These are phyloP conservation scores for Daldinia caldariorum DNA, from an alignment of 495 filamentous ascomycete species.

Conservation along the genomic window DNA sequence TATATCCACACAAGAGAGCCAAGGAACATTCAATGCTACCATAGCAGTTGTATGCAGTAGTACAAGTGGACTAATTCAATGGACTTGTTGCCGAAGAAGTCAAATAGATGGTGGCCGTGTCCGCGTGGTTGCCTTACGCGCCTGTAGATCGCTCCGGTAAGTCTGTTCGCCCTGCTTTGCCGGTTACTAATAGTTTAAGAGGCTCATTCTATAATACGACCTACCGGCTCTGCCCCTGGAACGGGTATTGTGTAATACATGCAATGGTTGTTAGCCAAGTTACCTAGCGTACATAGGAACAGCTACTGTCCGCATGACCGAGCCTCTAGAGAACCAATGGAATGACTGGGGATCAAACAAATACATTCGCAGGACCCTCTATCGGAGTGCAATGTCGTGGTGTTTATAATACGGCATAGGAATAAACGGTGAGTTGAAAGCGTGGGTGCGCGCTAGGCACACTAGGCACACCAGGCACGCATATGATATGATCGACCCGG, in stretches of 20 bases:
- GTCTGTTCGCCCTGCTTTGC: conserved; percentile 30
- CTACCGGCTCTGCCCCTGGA: conserved; percentile 2
- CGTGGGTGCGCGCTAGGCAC: neutral
- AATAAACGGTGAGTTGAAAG: neutral
- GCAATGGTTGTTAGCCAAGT: neutral
- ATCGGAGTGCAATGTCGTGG: neutral
- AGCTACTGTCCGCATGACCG: conserved; percentile 22
- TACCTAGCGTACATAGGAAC: conserved; percentile 7
- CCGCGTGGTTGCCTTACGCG: conserved; percentile 33
- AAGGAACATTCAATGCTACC: neutral
- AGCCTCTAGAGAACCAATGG: neutral
- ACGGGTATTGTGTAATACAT: no score
- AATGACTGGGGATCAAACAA: conserved; percentile 13
- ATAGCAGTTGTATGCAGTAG: neutral
- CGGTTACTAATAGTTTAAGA: conserved; percentile 14
- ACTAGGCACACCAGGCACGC: neutral
- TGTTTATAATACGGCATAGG: neutral
- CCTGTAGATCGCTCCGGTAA: conserved; percentile 24
- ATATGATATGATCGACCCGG: neutral
- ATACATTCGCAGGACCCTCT: neutral
- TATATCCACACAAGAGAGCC: neutral
- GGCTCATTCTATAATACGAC: conserved; percentile 31
- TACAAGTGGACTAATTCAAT: neutral
- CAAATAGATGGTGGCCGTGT: neutral
- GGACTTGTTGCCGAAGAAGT: neutral